These are phyloP conservation scores for Hemileccinum hortonii DNA, from an alignment of 1,284 basidiomycete species.

Conservation along the genomic window DNA sequence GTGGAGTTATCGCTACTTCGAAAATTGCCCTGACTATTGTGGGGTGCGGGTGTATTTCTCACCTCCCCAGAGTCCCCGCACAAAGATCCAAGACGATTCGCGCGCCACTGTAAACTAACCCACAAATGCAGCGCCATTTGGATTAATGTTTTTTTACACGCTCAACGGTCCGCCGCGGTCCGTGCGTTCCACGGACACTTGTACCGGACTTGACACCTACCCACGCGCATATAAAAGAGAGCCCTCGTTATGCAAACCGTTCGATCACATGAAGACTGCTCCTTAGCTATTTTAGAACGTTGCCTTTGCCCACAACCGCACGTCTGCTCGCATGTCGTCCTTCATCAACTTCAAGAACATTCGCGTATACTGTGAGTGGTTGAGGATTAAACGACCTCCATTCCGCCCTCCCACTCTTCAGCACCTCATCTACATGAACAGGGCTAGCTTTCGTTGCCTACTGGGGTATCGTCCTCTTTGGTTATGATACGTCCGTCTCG, in stretches of 20 bases:
- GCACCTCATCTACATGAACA: slow-evolving; percentile 24
- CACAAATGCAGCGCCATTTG: too few relatives aligned
- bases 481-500: slow-evolving; percentile 65
- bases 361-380: slow-evolving; percentile 55
- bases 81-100: too few relatives aligned
- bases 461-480: slow-evolving; percentile 78
- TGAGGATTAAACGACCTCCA: not conserved
- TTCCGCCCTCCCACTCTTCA: too few relatives aligned
- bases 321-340: slow-evolving; percentile 8
- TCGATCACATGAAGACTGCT: not conserved
- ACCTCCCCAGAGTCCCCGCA: too few relatives aligned
- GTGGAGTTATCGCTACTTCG: too few relatives aligned
- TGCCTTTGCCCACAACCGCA: not conserved
- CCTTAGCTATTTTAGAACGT: not conserved
- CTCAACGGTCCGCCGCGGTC: not conserved
- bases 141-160: too few relatives aligned
- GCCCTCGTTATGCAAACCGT: not conserved
- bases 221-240: not conserved
- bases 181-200: not conserved
- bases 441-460: slow-evolving; percentile 73
- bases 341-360: slow-evolving; percentile 48
- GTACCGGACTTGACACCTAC: too few relatives aligned
- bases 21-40: too few relatives aligned
- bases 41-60: too few relatives aligned
- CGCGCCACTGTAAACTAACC: too few relatives aligned